Conservation (phyloP, 768 basidiomycete species). For the Rhodosporidiobolus odoratus region DNA sequence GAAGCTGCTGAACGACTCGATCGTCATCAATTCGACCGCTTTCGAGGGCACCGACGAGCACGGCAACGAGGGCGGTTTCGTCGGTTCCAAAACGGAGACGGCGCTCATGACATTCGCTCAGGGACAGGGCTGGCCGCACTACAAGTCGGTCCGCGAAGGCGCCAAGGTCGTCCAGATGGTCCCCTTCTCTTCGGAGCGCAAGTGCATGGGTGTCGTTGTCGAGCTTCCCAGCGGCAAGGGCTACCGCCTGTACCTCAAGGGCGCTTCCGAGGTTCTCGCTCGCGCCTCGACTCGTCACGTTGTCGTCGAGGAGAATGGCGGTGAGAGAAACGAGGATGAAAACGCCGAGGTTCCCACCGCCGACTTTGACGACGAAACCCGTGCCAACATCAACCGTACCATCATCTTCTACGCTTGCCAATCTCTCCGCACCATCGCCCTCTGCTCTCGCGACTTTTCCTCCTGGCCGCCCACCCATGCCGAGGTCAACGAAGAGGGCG, state of each 20-base stretch:
- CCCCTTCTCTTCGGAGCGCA: conserved; percentile 88
- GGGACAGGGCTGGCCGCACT: conserved; percentile 69
- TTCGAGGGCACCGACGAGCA: conserved; percentile 69
- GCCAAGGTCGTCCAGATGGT: conserved; percentile 73
- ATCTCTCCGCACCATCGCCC: conserved; percentile 83
- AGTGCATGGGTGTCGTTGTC: conserved; percentile 89
- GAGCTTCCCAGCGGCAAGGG: conserved; percentile 52
- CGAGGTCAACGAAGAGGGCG: conserved; percentile 33
- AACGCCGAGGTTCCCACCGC: conserved; percentile 48
- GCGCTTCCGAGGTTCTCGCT: conserved; percentile 86
- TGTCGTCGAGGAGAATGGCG: conserved; percentile 52
- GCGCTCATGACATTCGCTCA: conserved; percentile 80
- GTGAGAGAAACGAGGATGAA: conserved; percentile 25
- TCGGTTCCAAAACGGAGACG: conserved; percentile 93
- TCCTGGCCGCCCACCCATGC: conserved; percentile 67
- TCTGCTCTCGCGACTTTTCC: conserved; percentile 84
- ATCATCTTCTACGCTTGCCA: conserved; percentile 99
- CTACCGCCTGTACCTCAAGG: conserved; percentile 77
- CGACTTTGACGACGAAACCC: conserved; percentile 61
- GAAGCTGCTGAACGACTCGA: conserved; percentile 71
- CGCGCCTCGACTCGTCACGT: conserved; percentile 70
- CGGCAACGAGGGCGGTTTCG: conserved; percentile 57
- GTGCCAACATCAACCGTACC: conserved; percentile 78
- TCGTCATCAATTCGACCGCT: conserved; percentile 88
- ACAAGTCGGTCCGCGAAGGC: conserved; percentile 60